Base-by-base conservation (phyloP, 2,329 filamentous ascomycete species). In the Phoma herbarum region DNA sequence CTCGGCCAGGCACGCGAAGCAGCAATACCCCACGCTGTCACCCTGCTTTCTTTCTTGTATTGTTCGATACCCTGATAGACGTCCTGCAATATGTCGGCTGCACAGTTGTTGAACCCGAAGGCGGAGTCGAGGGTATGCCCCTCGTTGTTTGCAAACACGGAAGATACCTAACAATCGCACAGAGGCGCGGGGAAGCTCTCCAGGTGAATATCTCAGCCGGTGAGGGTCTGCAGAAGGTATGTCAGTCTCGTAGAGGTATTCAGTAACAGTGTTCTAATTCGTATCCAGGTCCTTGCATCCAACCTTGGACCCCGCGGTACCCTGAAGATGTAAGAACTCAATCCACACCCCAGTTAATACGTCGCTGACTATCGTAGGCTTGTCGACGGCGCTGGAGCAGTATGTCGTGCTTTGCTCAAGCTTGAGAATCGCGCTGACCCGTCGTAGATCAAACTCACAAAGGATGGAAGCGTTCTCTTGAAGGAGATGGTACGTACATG, bases 101-200 rank as follows among this genome's bases (percentile, higher is more conserved):
- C 95, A 76, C 94, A 98, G 83, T 89, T 99, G 75, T 90, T 99
- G 68, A 99, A 99, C 81, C 95, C 95, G 63, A 99, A 99, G 85
- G 95, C 95, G 75, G 95, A 99, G 84, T 97, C 93, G 73, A 89
- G 95, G 82, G 93, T 96, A 85, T 73, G 90, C 83, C 66, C 59
- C 29, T 41, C 35, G 50, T 41, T 52, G 42, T 29, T 45, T 45
- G 52, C 39, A 46, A 62, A 57, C 50, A 57, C 44, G 35, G 53
- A 68, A 63, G 67, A 71, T 67, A 69, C 78, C 80, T 82, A 80
- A 83, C 78, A 70, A 75, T 73, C 74, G 70, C 71, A 75, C 75
- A 96, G 93, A 89, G 95, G 85, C 89, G 95, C 84, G 95, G 92
- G 80, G 95, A 99, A 88, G 95, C 95, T 84, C 84, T 99, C 64